Conservation (phyloP, 2,329 filamentous ascomycete genomes). For the Graphilbum fragrans region DNA sequence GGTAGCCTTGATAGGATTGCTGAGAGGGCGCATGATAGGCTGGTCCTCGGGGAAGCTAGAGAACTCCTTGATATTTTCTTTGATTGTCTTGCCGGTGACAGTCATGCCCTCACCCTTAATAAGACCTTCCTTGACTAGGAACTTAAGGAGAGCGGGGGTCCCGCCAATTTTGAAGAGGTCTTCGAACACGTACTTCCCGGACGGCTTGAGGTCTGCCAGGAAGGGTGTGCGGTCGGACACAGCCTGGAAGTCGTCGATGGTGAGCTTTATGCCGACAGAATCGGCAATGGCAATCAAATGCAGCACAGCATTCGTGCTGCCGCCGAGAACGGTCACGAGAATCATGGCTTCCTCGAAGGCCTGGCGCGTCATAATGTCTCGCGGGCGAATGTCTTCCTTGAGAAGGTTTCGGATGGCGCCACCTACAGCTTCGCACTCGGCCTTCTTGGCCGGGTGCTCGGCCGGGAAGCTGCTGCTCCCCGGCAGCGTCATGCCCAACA, state of each 20-base stretch:
- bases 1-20: constrained; percentile 74
- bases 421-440: constrained; percentile 62
- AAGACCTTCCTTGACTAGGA: constrained; percentile 71
- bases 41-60: constrained; percentile 66
- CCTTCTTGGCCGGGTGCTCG: constrained; percentile 56
- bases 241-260: constrained; percentile 75
- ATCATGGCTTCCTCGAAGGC: constrained; percentile 82
- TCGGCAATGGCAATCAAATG: constrained; percentile 78
- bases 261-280: constrained; percentile 68
- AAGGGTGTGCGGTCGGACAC: constrained; percentile 70
- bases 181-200: constrained; percentile 78
- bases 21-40: constrained; percentile 66
- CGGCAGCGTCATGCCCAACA: constrained; percentile 67
- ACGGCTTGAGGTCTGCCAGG: constrained; percentile 73
- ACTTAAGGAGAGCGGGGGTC: constrained; percentile 76
- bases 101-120: constrained; percentile 72
- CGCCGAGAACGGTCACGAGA: constrained; percentile 69
- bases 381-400: constrained; percentile 63
- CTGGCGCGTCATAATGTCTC: constrained; percentile 66
- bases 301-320: constrained; percentile 76
- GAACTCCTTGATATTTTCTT: constrained; percentile 69
- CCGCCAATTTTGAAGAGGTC: constrained; percentile 78
- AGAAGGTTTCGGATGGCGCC: constrained; percentile 63
- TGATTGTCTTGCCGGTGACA: constrained; percentile 80
- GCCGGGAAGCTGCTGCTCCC: constrained; percentile 72